Conservation (phyloP, 257 asterid species). For the Echites panduratus region DNA sequence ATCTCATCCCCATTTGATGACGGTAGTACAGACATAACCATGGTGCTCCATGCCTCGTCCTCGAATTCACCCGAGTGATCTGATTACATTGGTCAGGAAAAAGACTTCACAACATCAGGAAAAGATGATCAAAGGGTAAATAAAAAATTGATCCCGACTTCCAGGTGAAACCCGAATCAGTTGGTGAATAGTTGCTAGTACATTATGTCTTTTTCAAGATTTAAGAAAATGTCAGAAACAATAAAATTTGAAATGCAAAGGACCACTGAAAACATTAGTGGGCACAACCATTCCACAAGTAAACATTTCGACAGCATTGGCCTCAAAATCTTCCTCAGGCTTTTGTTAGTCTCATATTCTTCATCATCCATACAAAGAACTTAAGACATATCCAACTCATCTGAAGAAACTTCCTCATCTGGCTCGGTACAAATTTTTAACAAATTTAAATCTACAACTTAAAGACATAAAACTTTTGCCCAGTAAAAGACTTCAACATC, state of each 20-base stretch:
- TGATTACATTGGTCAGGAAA: constrained; percentile 21
- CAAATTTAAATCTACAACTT: no score
- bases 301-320: background rate
- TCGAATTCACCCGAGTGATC: constrained; percentile 51
- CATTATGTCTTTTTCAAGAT: background rate
- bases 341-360: no score
- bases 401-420: no score
- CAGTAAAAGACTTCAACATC: no score
- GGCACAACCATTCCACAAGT: background rate
- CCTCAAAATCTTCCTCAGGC: no score
- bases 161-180: background rate
- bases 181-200: background rate
- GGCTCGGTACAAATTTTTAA: no score
- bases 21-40: constrained; percentile 20
- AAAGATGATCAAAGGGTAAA: background rate
- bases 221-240: background rate
- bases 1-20: constrained; percentile 29
- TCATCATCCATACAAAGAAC: no score
- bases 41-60: constrained; percentile 55
- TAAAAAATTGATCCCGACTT: background rate
- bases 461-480: no score
- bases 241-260: background rate
- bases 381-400: no score
- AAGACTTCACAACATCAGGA: background rate
- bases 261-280: background rate